Evolutionary conservation across 2,329 filamentous ascomycete genomes (phyloP), one percentile per base, ranked within the genome.

Genomic region (Aspergillus floridensis): DNA sequence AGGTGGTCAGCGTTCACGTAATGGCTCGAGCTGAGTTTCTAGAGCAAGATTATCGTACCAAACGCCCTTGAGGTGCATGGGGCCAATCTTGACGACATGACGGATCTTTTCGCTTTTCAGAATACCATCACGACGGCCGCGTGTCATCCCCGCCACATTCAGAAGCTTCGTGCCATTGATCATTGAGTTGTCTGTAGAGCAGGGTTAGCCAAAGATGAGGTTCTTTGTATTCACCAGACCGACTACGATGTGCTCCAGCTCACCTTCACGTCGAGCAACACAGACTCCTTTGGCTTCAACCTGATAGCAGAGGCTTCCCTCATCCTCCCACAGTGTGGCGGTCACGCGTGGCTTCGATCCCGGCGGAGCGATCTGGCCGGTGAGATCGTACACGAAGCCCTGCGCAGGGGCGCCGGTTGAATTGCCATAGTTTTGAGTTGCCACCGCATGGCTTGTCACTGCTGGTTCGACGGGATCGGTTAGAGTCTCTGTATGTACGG

Each of bases 41-140:
- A 16, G 19, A 8, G n/a, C 19, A 44, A 31, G 32, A 31, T 19
- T 3, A 22, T 80, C 89, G 80, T 83, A 96, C 92, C 93, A 96
- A 66, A 96, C 93, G 71, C 95, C 95, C 80, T 99, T 99, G 49
- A 99, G 80, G 74, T 98, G 95, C 95, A 99, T 99, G 4, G 95
- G 95, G 0, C 95, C 95, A 74, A 99, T 98, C 80, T 99, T 99
- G 61, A 98, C 95, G 12, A 98, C 95, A 76, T 97, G 93, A 67
- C 95, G 88, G 59, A 93, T 87, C 78, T 98, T 99, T 78, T 98
- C 95, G 74, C 93, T 97, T 80, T 99, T 99, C 59, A 99, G 79
- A 66, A 99, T 98, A 51, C 95, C 95, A 72, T 99, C 95, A 70
- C 95, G 86, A 65, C 95, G 88, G 58, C 95, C 95, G 74, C 95